Conservation (phyloP, 805 yeast species). For the Wickerhamiella cacticola region DNA sequence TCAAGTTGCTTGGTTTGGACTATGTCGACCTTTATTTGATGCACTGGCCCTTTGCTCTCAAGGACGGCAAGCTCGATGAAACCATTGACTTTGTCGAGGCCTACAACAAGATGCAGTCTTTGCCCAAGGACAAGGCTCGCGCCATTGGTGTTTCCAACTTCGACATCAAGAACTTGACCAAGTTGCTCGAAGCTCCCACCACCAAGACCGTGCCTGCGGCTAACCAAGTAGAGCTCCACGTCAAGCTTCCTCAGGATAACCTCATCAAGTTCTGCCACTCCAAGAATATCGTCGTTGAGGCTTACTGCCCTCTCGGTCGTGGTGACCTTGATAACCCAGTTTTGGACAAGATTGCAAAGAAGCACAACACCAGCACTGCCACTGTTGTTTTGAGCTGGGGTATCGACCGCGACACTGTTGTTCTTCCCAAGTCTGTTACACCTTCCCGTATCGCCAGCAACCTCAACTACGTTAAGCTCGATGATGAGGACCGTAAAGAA, state of each 20-base stretch:
- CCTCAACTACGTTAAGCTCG: conserved; percentile 32
- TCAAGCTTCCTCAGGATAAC: conserved; percentile 53
- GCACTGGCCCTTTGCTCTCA: conserved; percentile 49
- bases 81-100: conserved; percentile 37
- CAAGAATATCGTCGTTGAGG: conserved; percentile 49
- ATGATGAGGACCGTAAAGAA: conserved; percentile 33
- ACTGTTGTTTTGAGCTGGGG: conserved; percentile 28
- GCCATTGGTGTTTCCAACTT: conserved; percentile 74
- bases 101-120: conserved; percentile 51
- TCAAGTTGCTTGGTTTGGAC: conserved; percentile 41
- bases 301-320: conserved; percentile 69
- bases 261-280: conserved; percentile 40
- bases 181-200: conserved; percentile 33
- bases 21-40: conserved; percentile 55
- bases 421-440: conserved; percentile 60
- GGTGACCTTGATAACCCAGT: conserved; percentile 47
- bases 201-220: conserved; percentile 46
- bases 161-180: conserved; percentile 40
- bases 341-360: conserved; percentile 45
- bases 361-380: conserved; percentile 34
- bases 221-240: conserved; percentile 70
- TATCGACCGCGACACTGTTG: conserved; percentile 42
- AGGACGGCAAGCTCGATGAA: conserved; percentile 14
- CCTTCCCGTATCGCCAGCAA: conserved; percentile 43
- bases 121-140: conserved; percentile 40